Evolutionary conservation across 345 rosid genomes (phyloP).

Genomic region (Ceriops decandra): DNA sequence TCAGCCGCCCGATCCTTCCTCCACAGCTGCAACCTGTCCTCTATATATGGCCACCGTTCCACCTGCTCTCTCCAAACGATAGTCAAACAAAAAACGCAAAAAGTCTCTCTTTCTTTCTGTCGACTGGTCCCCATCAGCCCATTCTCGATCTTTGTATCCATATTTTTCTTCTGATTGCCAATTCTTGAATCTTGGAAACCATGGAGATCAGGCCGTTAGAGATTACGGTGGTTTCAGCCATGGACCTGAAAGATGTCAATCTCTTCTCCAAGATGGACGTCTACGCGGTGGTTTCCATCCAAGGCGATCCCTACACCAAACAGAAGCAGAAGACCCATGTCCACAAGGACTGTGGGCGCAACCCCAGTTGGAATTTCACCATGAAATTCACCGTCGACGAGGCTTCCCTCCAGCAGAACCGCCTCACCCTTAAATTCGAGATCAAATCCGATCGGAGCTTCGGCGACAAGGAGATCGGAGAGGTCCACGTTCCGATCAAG

Average conservation of each 20-base stretch:
- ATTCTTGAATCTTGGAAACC: background rate
- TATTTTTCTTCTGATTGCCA: background rate
- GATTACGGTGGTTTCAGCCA: constrained; percentile 46
- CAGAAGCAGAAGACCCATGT: constrained; percentile 46
- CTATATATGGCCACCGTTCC: background rate
- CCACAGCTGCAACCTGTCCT: background rate
- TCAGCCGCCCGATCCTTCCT: background rate
- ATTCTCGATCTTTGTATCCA: background rate
- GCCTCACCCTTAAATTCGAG: constrained; percentile 33
- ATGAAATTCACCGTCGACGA: constrained; percentile 54
- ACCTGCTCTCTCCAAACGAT: background rate
- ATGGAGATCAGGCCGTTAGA: constrained; percentile 61
- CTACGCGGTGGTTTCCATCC: constrained; percentile 48
- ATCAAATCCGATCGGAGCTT: constrained; percentile 45
- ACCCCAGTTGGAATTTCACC: constrained; percentile 51
- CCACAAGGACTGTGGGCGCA: constrained; percentile 49
- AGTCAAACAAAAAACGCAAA: too few relatives aligned
- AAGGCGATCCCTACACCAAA: constrained; percentile 37
- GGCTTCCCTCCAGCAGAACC: constrained; percentile 34
- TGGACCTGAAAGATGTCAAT: constrained; percentile 51
- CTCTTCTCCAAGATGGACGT: constrained; percentile 57
- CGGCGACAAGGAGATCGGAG: constrained; percentile 48
- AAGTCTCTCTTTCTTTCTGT: background rate
- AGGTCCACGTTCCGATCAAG: constrained; percentile 47
- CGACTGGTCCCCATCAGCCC: background rate